Conservation (phyloP, 805 yeast genomes). For the Wickerhamiella slavikovae region DNA sequence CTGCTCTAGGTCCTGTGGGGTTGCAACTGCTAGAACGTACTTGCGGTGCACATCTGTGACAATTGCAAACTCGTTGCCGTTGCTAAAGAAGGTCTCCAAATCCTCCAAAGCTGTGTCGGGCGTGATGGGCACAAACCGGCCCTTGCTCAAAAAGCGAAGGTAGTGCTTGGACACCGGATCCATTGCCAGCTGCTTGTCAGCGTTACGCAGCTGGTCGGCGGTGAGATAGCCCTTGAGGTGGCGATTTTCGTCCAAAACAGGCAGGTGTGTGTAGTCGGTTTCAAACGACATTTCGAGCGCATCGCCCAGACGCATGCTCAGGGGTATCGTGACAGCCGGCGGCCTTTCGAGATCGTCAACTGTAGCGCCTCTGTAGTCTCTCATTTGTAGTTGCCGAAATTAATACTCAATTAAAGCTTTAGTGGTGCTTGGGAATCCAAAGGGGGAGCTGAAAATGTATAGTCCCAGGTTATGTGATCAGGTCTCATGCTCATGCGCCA, state of each 20-base stretch:
- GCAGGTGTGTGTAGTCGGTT: conserved; percentile 31
- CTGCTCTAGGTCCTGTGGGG: conserved; percentile 24
- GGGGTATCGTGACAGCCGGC: conserved; percentile 34
- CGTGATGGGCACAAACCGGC: conserved; percentile 26
- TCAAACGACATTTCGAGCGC: conserved; percentile 38
- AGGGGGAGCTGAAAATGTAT: no score
- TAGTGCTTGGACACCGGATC: conserved; percentile 16
- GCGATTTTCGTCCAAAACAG: conserved; percentile 29
- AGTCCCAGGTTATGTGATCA: no score
- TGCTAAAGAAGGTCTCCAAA: conserved; percentile 28
- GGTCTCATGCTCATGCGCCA: no score
- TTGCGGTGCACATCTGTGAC: conserved; percentile 31
- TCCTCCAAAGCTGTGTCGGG: conserved; percentile 35
- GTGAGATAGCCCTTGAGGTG: conserved; percentile 31
- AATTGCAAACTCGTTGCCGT: conserved; percentile 34
- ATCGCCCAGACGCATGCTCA: conserved; percentile 25
- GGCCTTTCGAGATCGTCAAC: conserved; percentile 38
- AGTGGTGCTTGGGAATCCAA: no score
- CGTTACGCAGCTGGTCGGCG: conserved; percentile 20
- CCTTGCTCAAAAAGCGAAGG: conserved; percentile 12
- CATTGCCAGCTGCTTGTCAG: conserved; percentile 18
- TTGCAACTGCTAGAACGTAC: conserved; percentile 39
- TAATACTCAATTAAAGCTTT: no score
- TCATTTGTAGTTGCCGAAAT: conserved; percentile 2
- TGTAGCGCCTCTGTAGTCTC: conserved; percentile 22